Base-by-base conservation (phyloP, 2,329 filamentous ascomycete genomes). In the Botrytis hyacinthi region DNA sequence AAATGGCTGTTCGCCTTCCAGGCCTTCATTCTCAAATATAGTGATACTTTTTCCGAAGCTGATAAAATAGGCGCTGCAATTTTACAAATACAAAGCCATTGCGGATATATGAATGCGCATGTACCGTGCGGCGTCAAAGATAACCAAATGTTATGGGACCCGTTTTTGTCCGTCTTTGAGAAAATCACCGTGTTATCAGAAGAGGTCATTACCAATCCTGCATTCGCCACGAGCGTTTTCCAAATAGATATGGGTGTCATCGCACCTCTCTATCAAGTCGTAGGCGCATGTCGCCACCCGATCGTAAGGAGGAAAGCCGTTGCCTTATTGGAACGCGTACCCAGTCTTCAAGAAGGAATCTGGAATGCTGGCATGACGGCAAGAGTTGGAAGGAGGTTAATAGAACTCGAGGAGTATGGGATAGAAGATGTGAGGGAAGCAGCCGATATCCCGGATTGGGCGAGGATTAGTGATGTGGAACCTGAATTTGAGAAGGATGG, bases 281-380 rank as follows among this genome's bases (percentile, higher is more conserved):
- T 87, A 12, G 89, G 87, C 16, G 90, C 90, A 77, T 91, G 89
- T 77, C 48, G 48, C 26, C 48, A 54, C 48, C 48, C 85, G 88
- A 75, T 82, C 2, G 84, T 86, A 54, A 85, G 90, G 20, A 84
- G 48, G 87, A 86, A 87, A 76, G 89, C 90, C 18, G 89, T 91
- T 69, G 85, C 87, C 76, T 82, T 92, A 18, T 81, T 92, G 26
- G 61, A 72, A 69, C 83, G 84, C 66, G 87, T 85, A 76, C 88
- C 87, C 76, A 85, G 87, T 20, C 84, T 89, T n/a, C 84, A 89
- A 65, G 90, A 92, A 80, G 89, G 87, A 42, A 89, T 91, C 84
- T 91, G 89, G 89, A 89, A 92, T 57, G 62, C 46, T 29, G n/a
- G 59, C 20, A 42, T 73, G 35, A 61, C 72, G 7, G 74, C 72